Evolutionary conservation across 257 asterid species (phyloP).

Genomic region (Ophiorrhiza pumila): DNA sequence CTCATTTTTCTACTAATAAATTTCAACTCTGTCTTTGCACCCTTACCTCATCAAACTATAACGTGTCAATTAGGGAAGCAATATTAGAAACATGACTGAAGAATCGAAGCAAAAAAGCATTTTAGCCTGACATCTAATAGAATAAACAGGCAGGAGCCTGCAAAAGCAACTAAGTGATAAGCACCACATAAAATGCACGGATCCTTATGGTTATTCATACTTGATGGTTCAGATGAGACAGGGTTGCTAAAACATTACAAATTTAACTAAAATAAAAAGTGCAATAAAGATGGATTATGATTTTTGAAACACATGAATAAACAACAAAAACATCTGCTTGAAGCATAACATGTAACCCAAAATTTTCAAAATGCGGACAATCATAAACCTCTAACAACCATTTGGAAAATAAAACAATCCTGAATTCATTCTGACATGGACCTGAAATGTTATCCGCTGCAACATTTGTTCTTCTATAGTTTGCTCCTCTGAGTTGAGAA

Average conservation of each 20-base stretch:
- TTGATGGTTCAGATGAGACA: background rate
- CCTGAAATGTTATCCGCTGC: conserved; percentile 43
- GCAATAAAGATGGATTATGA: background rate
- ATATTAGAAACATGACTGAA: background rate
- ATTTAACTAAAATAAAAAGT: background rate
- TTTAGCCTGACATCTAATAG: background rate
- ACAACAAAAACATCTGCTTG: background rate
- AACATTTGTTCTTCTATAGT: conserved; percentile 30
- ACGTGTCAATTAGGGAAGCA: background rate
- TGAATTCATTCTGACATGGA: conserved; percentile 23
- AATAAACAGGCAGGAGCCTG: background rate
- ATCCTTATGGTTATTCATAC: background rate
- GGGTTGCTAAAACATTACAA: background rate
- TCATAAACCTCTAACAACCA: background rate
- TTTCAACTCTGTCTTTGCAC: background rate
- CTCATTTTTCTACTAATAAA: background rate
- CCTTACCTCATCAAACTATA: background rate
- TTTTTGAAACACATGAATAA: background rate
- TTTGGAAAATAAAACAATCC: background rate
- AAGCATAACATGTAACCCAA: background rate
- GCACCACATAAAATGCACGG: background rate
- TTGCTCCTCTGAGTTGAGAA: conserved; percentile 52
- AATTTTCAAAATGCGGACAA: background rate
- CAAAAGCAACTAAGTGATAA: background rate
- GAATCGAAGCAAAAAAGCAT: background rate